Evolutionary conservation across 1,284 basidiomycete genomes (phyloP), one percentile per base, ranked within the genome.

Genomic region (Volvariella volvacea): DNA sequence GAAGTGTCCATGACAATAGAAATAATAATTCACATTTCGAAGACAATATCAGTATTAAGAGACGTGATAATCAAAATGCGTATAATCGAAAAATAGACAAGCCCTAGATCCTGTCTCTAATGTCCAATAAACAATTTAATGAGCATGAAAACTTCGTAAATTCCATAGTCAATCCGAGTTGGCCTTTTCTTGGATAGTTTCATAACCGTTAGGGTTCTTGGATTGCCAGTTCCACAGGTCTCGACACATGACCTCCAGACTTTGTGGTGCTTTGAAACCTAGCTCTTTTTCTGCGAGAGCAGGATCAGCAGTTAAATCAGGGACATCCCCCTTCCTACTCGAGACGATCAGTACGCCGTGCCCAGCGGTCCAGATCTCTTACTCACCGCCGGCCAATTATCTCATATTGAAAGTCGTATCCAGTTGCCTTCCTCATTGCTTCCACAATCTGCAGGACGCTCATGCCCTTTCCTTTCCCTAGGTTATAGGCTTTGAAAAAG

Each of bases 251-350:
- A 83, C 82, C 52, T 92, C 84, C 43, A 97, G 74, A 55, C 83
- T 74, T 55, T 82, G 74, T 32, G 77, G 74, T 14, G 95, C 95
- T 53, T 83, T 80, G 77, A 99, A 99, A 15, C 92, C 92, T 33
- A 99, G 83, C 64, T 99, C 96, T 63, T 84, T 84, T 70, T 94
- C 83, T 0, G 96, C 96, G 20, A 97, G 74, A 2, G 83, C 55
- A 0, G 96, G 95, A 64, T 99, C 88, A 6, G 95, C 96, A 10
- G 94, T 98, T 34, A 99, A 75, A 62, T 98, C 93, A 0, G 96
- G 95, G 0, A 99, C 96, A 61, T 99, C 96, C 7, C 95, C 96
- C 39, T 81, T 76, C 52, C 92, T 92, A 53, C 57, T n/a, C 47
- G 48, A 46, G 42, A 17, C 30, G 39, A 17, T 28, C 10, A 41